phyloP scores from a whole-genome alignment of 345 rosid genomes.

The Brassica carinata region DNA sequence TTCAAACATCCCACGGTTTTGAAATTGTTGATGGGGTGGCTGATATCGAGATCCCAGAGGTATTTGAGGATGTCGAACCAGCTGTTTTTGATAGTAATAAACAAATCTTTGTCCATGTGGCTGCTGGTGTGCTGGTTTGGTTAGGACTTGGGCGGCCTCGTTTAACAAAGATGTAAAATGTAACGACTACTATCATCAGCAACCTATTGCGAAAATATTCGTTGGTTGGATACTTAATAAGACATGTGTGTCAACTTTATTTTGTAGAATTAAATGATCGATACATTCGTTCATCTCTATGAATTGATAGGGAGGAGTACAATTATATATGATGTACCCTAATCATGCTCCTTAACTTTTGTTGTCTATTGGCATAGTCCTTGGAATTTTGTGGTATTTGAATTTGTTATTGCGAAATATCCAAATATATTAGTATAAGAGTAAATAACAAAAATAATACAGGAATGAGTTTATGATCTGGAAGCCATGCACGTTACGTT shows the following conservation, averaged over 20 bases:
- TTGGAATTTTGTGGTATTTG: slow-evolving; percentile 24
- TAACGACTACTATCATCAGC: neutral
- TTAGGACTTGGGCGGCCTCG: neutral
- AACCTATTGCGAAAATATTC: neutral
- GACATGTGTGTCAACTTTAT: neutral
- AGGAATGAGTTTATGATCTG: slow-evolving; percentile 21
- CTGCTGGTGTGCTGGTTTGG: slow-evolving; percentile 2
- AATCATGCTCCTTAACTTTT: slow-evolving; percentile 29
- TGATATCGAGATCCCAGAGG: too few species aligned
- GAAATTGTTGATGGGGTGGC: too few species aligned
- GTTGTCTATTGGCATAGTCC: slow-evolving; percentile 16
- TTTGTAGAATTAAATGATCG: neutral
- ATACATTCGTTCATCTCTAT: slow-evolving; percentile 9
- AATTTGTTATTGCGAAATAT: slow-evolving; percentile 5
- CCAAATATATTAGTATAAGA: neutral
- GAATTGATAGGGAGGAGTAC: slow-evolving; percentile 13
- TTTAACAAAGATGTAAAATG: neutral
- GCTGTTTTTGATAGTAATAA: neutral
- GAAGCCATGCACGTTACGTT: slow-evolving; percentile 42
- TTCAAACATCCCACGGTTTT: too few species aligned
- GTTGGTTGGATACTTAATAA: slow-evolving; percentile 1
- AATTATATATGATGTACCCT: slow-evolving; percentile 19
- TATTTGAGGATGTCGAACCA: too few species aligned
- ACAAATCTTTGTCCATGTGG: neutral
- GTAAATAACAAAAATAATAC: neutral